Evolutionary conservation across 345 rosid species (phyloP).

Genomic region (Kernera saxatilis): DNA sequence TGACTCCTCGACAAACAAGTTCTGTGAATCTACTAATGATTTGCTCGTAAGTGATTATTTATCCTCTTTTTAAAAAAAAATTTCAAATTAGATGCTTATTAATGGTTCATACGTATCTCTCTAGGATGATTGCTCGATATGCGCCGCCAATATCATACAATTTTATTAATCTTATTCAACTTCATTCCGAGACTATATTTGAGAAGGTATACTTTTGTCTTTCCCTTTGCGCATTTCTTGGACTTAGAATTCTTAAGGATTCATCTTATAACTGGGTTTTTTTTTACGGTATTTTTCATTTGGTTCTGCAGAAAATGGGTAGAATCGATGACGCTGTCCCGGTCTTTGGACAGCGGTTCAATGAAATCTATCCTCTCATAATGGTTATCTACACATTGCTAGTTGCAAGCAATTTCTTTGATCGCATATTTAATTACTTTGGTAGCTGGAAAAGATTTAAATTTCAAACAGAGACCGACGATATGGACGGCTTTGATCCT

Average conservation of each 20-base stretch:
- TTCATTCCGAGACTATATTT: slow-evolving; percentile 60
- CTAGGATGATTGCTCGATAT: slow-evolving; percentile 99
- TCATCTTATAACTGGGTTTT: neutral
- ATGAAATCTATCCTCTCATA: slow-evolving; percentile 90
- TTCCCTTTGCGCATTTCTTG: neutral
- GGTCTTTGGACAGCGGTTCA: slow-evolving; percentile 75
- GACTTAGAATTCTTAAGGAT: neutral
- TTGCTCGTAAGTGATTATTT: slow-evolving; percentile 72
- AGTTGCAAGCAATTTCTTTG: slow-evolving; percentile 92
- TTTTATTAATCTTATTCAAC: slow-evolving; percentile 89
- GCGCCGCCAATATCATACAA: slow-evolving; percentile 97
- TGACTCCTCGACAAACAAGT: slow-evolving; percentile 94
- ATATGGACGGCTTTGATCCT: slow-evolving; percentile 87
- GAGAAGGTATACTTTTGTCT: slow-evolving; percentile 54
- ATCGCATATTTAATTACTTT: slow-evolving; percentile 76
- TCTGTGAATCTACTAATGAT: slow-evolving; percentile 97
- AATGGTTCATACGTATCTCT: slow-evolving; percentile 14
- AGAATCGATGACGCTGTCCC: slow-evolving; percentile 82
- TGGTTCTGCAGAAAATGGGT: slow-evolving; percentile 84
- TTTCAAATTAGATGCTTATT: neutral
- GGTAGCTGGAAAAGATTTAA: slow-evolving; percentile 93
- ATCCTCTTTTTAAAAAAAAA: neutral
- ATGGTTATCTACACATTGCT: slow-evolving; percentile 91
- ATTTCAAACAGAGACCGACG: slow-evolving; percentile 81
- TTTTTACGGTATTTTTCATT: neutral